These are phyloP conservation scores for Penicillium sp. DNA, from an alignment of 2,329 filamentous ascomycete species.

Conservation along the genomic window DNA sequence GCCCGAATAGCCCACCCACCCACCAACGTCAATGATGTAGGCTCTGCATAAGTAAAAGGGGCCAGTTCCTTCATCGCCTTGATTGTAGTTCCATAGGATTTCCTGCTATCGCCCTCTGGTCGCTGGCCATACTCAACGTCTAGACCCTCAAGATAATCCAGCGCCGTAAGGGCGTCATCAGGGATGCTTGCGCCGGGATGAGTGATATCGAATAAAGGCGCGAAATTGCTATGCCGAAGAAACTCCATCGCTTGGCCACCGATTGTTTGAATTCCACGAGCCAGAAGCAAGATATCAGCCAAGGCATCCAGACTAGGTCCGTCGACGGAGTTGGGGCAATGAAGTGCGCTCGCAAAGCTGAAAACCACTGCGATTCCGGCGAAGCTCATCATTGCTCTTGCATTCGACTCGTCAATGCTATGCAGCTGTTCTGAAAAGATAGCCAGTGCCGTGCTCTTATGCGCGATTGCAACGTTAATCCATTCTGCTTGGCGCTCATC, in stretches of 20 bases:
- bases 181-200: constrained; percentile 4
- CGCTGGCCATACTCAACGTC: constrained; percentile 1
- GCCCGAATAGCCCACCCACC: constrained; percentile 26
- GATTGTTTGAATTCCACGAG: constrained; percentile 17
- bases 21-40: constrained; percentile 22
- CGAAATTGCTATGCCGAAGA: constrained; percentile 14
- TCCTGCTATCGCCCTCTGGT: not conserved
- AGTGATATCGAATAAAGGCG: constrained; percentile 9
- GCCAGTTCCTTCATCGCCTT: constrained; percentile 11
- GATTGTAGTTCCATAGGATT: constrained; percentile 11
- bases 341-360: constrained; percentile 24
- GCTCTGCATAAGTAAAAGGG: constrained; percentile 16
- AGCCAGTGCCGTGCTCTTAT: constrained; percentile 17
- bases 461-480: constrained; percentile 24
- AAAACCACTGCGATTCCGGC: constrained; percentile 24
- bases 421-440: constrained; percentile 16
- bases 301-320: constrained; percentile 13
- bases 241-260: constrained; percentile 5
- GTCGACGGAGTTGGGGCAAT: constrained; percentile 4
- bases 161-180: not conserved
- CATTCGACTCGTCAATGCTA: constrained; percentile 17
- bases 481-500: constrained; percentile 13
- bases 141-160: constrained; percentile 9
- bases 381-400: constrained; percentile 20
- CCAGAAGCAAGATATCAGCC: constrained; percentile 12